phyloP scores from a whole-genome alignment of 2,329 filamentous ascomycete species.

The Talaromyces piceae region DNA sequence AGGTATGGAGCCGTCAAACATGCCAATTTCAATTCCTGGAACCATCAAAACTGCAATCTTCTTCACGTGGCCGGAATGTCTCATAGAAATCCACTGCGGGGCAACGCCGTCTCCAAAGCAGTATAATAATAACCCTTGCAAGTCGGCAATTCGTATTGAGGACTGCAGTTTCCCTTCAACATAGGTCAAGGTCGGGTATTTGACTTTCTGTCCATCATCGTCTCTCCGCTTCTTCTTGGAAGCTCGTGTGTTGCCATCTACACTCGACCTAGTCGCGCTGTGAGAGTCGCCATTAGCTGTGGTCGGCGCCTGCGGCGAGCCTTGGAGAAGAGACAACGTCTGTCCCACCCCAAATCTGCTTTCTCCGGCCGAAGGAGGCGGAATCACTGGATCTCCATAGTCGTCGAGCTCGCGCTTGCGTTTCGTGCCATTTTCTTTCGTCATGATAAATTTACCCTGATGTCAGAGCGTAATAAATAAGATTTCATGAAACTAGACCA shows the following conservation, averaged over 20 bases:
- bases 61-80: slow-evolving; percentile 47
- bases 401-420: slow-evolving; percentile 26
- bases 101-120: slow-evolving; percentile 54
- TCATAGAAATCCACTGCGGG: slow-evolving; percentile 57
- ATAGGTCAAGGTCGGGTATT: slow-evolving; percentile 49
- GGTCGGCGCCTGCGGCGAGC: slow-evolving; percentile 12
- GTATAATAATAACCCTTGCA: slow-evolving; percentile 54
- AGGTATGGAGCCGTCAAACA: slow-evolving; percentile 62
- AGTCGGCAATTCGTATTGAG: slow-evolving; percentile 50
- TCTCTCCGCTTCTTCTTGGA: slow-evolving; percentile 24
- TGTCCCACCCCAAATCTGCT: slow-evolving; percentile 25
- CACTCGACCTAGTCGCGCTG: not conserved
- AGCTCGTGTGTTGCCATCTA: not conserved
- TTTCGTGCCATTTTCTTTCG: slow-evolving; percentile 18
- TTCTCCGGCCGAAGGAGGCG: slow-evolving; percentile 6
- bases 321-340: slow-evolving; percentile 25
- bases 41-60: slow-evolving; percentile 89
- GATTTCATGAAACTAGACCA: not conserved
- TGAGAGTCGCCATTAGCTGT: slow-evolving; percentile 1
- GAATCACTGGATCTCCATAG: slow-evolving; percentile 17
- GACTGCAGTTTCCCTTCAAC: slow-evolving; percentile 47
- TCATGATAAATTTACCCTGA: not conserved
- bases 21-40: slow-evolving; percentile 79
- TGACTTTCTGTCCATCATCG: slow-evolving; percentile 36
- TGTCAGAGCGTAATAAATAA: not conserved